Conservation (phyloP, 1,284 basidiomycete species). For the Heliocybe sulcata region DNA sequence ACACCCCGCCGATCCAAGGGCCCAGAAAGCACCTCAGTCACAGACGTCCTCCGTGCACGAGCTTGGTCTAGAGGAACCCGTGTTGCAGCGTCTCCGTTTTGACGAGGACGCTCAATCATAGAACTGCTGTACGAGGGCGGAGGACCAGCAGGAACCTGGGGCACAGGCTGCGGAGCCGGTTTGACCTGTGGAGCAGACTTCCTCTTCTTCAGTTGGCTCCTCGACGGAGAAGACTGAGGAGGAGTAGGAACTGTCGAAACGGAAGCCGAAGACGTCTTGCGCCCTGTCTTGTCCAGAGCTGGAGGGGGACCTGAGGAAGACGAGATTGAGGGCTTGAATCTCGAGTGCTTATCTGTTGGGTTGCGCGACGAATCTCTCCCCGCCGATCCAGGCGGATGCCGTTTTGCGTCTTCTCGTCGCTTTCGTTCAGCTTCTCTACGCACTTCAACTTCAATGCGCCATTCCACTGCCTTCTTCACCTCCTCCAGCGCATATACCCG, state of each 20-base stretch:
- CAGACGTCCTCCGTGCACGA: constrained; percentile 44
- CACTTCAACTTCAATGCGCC: constrained; percentile 76
- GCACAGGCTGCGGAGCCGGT: constrained; percentile 11
- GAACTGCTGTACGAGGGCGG: constrained; percentile 48
- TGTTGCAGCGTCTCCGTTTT: background rate
- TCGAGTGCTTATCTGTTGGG: constrained; percentile 14
- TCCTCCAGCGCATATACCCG: constrained; percentile 81
- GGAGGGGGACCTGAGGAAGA: background rate
- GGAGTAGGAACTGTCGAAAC: constrained; percentile 16
- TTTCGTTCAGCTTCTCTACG: constrained; percentile 62
- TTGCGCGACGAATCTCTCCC: constrained; percentile 19
- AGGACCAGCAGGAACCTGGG: constrained; percentile 32
- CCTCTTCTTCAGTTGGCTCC: constrained; percentile 8
- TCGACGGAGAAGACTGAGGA: constrained; percentile 10
- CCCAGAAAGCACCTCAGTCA: constrained; percentile 51
- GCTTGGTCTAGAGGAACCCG: constrained; percentile 24
- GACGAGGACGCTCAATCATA: constrained; percentile 17
- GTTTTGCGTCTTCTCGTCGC: constrained; percentile 60
- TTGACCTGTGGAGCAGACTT: constrained; percentile 13
- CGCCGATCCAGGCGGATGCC: constrained; percentile 19
- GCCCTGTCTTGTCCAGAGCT: background rate
- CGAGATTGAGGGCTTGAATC: background rate
- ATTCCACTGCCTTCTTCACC: constrained; percentile 74
- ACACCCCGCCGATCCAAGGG: constrained; percentile 25
- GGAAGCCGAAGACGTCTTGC: constrained; percentile 16